A percentile compares a stretch with the other conserved stretches of the same genome.
These are phyloP conservation scores for Ceratorhiza oryzae-sativae DNA, from an alignment of 1,284 basidiomycete species.

Conservation along the genomic window DNA sequence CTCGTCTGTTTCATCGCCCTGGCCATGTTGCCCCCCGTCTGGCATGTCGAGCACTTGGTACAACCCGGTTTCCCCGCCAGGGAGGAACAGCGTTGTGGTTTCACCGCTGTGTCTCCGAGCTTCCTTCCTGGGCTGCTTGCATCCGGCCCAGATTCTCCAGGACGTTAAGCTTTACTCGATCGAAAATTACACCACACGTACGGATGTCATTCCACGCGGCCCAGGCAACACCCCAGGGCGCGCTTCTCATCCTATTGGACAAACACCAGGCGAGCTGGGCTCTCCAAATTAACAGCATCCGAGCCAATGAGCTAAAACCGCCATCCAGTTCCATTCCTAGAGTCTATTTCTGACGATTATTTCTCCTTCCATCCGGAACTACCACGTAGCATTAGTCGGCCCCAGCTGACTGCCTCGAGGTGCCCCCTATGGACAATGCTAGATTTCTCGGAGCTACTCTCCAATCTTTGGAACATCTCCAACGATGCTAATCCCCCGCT, in stretches of 20 bases:
- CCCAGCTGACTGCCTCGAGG: slow-evolving; percentile 20
- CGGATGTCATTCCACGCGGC: slow-evolving; percentile 3
- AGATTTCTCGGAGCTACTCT: slow-evolving; percentile 11
- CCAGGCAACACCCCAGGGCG: slow-evolving; percentile 3
- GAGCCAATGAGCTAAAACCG: neutral
- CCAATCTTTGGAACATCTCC: neutral
- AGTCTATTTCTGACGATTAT: neutral
- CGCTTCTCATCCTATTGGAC: neutral
- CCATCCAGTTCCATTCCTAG: neutral
- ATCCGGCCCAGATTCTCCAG: neutral
- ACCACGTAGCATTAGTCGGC: neutral
- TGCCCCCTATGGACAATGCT: neutral
- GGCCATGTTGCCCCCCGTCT: neutral
- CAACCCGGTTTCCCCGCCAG: slow-evolving; percentile 4
- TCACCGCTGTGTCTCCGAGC: slow-evolving; percentile 35
- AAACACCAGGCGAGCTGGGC: neutral
- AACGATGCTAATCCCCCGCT: slow-evolving; percentile 6
- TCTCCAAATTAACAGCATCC: neutral
- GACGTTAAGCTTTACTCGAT: slow-evolving; percentile 32
- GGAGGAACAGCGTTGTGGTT: slow-evolving; percentile 25
- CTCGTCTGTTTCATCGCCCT: neutral
- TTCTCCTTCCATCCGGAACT: slow-evolving; percentile 1
- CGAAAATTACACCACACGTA: slow-evolving; percentile 15
- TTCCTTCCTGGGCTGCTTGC: slow-evolving; percentile 4
- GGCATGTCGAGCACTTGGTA: neutral